Conservation (phyloP, 2,329 filamentous ascomycete species). For the Diaporthe vaccinii region DNA sequence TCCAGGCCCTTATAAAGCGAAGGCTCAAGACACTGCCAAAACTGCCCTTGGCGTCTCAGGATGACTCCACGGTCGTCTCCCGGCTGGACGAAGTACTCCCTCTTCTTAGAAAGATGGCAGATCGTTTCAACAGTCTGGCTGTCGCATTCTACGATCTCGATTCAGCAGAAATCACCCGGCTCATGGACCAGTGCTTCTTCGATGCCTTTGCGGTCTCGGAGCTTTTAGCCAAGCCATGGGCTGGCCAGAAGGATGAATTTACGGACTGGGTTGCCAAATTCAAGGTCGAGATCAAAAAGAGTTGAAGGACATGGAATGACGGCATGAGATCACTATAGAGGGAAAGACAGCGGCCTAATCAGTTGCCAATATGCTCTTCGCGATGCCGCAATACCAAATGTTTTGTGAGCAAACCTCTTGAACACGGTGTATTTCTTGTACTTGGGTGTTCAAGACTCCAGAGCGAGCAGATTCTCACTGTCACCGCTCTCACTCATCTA, state of each 20-base stretch:
- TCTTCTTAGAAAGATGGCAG: conserved; percentile 71
- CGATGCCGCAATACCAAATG: background rate
- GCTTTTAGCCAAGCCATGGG: conserved; percentile 72
- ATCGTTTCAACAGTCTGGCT: conserved; percentile 78
- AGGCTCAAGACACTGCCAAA: conserved; percentile 72
- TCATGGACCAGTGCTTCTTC: conserved; percentile 71
- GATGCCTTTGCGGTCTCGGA: conserved; percentile 70
- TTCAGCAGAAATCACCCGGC: conserved; percentile 67
- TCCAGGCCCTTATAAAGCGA: conserved; percentile 77
- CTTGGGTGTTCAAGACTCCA: background rate
- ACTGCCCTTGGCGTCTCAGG: conserved; percentile 44
- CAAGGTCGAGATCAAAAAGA: conserved; percentile 65
- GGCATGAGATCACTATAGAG: background rate
- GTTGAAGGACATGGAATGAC: conserved; percentile 27
- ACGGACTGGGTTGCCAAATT: conserved; percentile 79
- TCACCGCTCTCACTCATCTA: background rate
- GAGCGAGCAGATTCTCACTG: background rate
- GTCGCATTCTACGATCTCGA: conserved; percentile 80
- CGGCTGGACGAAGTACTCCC: conserved; percentile 69
- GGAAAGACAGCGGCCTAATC: background rate
- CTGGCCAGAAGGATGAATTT: conserved; percentile 79
- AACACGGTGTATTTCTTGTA: background rate
- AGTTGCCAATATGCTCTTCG: background rate
- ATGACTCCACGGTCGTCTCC: conserved; percentile 49
- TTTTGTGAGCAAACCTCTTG: background rate